Base-by-base conservation (phyloP, 2,329 filamentous ascomycete genomes). In the Escovopsis sp. region DNA sequence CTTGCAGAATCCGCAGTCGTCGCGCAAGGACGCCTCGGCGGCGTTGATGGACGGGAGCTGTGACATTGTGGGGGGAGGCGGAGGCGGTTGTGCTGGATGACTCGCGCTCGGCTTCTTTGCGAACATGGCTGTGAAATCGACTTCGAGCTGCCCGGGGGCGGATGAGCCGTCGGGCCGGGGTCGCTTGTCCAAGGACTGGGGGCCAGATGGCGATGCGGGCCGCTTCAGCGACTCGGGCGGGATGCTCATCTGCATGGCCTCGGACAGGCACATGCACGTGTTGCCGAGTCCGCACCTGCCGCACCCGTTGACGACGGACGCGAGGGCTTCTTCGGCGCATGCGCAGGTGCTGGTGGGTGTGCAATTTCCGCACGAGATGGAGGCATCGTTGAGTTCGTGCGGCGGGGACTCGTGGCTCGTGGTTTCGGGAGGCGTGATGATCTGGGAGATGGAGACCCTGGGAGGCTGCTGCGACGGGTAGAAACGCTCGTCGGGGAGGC, bases 1-100 rank as follows among this genome's bases (percentile, higher is more conserved):
- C 41, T 78, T 73, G 56, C 83, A 90, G 58, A 90, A 90, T 6
- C 83, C 83, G 52, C 83, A 90, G 15, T 72, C 70, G 46, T 88
- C 82, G 41, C 72, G 68, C 5, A 69, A 63, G 10, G 63, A 58
- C 11, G 21, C n/a, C n/a, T n/a, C n/a, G 29, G 68, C 55, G 14
- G 48, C 39, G 27, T 50, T 52, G 28, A 52, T 39, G 2, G 60
- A 49, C 14, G 60, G 52, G 9, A 56, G 43, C 33, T 57, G 61
- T n/a, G 56, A 49, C 15, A 53, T 49, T 41, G 33, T 27, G 18
- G 38, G 37, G 27, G 34, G 35, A 12, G 38, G 37, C 27, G 36
- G 37, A 18, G 34, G 37, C 19, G n/a, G 48, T 39, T 40, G n/a
- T n/a, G n/a, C n/a, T n/a, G n/a, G n/a, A n/a, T n/a, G n/a, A n/a